These are phyloP conservation scores for Fusarium setosum DNA, from an alignment of 2,329 filamentous ascomycete genomes.

Conservation along the genomic window DNA sequence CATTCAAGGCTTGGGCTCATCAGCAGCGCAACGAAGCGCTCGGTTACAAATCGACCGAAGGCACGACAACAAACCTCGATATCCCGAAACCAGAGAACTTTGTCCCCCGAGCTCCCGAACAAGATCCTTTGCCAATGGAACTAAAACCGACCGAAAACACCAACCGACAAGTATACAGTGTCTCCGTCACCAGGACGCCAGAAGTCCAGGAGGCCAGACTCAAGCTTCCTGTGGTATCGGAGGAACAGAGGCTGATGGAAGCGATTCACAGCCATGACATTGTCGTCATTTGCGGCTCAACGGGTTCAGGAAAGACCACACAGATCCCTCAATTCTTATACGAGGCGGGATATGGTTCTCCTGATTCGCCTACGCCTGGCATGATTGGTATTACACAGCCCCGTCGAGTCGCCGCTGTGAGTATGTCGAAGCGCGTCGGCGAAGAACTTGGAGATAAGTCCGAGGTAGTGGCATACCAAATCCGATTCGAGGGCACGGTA, in stretches of 20 bases:
- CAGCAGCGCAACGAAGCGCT: slow-evolving; percentile 87
- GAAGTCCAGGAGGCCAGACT: slow-evolving; percentile 84
- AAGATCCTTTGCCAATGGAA: slow-evolving; percentile 77
- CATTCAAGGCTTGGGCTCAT: slow-evolving; percentile 95
- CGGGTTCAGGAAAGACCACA: slow-evolving; percentile 97
- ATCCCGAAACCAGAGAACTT: slow-evolving; percentile 72
- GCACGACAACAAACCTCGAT: slow-evolving; percentile 55
- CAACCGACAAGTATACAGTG: slow-evolving; percentile 79
- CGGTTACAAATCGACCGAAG: slow-evolving; percentile 67
- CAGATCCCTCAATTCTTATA: slow-evolving; percentile 97
- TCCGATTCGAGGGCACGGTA: slow-evolving; percentile 91
- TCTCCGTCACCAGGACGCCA: slow-evolving; percentile 75
- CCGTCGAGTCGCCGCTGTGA: slow-evolving; percentile 92
- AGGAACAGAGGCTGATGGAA: slow-evolving; percentile 98
- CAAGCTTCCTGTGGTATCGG: slow-evolving; percentile 88
- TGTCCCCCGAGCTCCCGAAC: slow-evolving; percentile 73
- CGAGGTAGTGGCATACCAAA: slow-evolving; percentile 89
- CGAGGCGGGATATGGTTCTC: slow-evolving; percentile 89
- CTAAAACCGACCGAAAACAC: slow-evolving; percentile 69
- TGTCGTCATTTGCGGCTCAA: slow-evolving; percentile 93
- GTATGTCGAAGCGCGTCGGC: slow-evolving; percentile 92
- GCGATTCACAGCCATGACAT: slow-evolving; percentile 92
- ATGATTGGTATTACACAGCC: slow-evolving; percentile 97
- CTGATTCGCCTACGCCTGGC: slow-evolving; percentile 82
- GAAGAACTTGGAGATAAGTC: slow-evolving; percentile 84